Evolutionary conservation across 1,139 yeast genomes (phyloP).

Genomic region (Debaryomyces sp.): DNA sequence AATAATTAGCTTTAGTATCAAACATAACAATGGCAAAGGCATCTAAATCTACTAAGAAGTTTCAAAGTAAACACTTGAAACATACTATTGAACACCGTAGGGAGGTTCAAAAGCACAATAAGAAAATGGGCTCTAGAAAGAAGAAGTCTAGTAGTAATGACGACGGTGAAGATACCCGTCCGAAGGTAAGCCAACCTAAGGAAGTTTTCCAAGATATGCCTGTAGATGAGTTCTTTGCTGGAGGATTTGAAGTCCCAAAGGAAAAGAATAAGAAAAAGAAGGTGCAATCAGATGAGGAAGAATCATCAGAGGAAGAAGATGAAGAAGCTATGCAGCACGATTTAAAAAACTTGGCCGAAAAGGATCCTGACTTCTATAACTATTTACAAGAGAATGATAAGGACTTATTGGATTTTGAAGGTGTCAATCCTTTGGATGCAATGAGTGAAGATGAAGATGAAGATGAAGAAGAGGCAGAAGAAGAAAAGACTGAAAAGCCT

Average conservation of each 20-base stretch:
- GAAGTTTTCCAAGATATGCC: conserved; percentile 78
- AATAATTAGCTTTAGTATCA: background rate
- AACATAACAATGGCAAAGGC: conserved; percentile 42
- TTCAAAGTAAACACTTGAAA: conserved; percentile 88
- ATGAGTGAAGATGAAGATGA: conserved; percentile 64
- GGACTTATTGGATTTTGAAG: conserved; percentile 70
- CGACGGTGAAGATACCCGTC: conserved; percentile 18
- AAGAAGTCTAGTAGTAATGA: conserved; percentile 15
- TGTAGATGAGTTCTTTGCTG: conserved; percentile 77
- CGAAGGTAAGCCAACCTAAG: conserved; percentile 29
- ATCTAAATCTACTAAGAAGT: conserved; percentile 89
- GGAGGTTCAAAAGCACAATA: conserved; percentile 74
- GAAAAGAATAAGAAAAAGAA: conserved; percentile 42
- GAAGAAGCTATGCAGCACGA: conserved; percentile 66
- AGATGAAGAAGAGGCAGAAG: conserved; percentile 43
- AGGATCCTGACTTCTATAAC: conserved; percentile 87
- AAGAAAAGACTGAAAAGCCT: conserved; percentile 24
- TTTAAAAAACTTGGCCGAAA: conserved; percentile 65
- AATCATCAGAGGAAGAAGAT: conserved; percentile 40
- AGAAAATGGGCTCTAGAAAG: conserved; percentile 53
- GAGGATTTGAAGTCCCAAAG: conserved; percentile 75
- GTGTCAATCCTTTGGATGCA: conserved; percentile 73
- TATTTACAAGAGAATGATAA: conserved; percentile 81
- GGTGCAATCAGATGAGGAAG: conserved; percentile 17
- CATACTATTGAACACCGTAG: conserved; percentile 84